Evolutionary conservation across 169 alveolate genomes (phyloP), one percentile per base, ranked within the genome.

Genomic region (Plasmodium inui): DNA sequence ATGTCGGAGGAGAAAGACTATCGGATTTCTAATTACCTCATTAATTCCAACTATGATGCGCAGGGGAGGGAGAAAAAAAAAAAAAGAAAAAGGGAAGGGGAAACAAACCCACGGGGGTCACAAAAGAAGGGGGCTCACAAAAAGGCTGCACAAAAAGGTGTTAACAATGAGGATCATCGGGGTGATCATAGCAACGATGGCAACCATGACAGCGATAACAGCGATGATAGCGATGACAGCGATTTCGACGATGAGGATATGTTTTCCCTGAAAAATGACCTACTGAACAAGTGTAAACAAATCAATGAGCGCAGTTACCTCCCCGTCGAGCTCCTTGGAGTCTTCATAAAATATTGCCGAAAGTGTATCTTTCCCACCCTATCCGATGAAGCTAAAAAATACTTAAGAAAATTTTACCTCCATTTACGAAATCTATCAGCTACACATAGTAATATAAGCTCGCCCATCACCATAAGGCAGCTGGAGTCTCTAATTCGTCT

Each of bases 401-500:
- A 89, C 50, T 44, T 89, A n/a, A 61, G 83, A 39, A 78, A 89
- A 61, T 89, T 89, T 41, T 89, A 89, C 44, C 37, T 89, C 26
- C 94, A 89, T 81, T 41, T 89, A n/a, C 28, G 94, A 37, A 89
- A 72, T 80, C 50, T 81, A 6, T 55, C 95, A 14, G 30, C 46
- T 19, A 82, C 94, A 3, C 41, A 89, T 14, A 92, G 19, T 41
- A 44, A 81, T 86, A 95, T 95, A 14, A 96, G 97, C 83, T 73
- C 96, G 9, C 95, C 98, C 83, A 96, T 97, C 10, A 98, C 99
- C 19, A 95, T 97, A 8, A 94, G 99, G 91, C 97, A 97, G 94
- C 89, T 98, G 28, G 99, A 98, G 91, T 96, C 98, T 6, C 82
- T 98, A 32, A 97, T 97, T 28, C 94, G 99, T 34, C 79, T 98